phyloP scores from a whole-genome alignment of 2,329 filamentous ascomycete genomes.

The Fonsecaea monophora region DNA sequence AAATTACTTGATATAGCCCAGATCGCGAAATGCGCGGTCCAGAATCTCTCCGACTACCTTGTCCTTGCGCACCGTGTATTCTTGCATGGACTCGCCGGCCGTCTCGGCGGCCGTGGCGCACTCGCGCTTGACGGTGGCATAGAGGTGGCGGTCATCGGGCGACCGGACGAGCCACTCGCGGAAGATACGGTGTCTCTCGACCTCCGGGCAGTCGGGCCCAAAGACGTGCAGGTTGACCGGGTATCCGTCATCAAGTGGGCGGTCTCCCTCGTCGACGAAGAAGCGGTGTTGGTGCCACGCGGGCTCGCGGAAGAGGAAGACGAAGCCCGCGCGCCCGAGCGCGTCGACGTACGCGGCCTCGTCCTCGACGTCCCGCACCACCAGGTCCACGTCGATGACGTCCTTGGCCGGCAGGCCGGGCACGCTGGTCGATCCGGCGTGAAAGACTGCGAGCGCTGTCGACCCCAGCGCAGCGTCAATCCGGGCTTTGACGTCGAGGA shows the following conservation, averaged over 20 bases:
- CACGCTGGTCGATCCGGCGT: slow-evolving; percentile 11
- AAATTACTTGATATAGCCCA: slow-evolving; percentile 11
- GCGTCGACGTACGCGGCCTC: slow-evolving; percentile 5
- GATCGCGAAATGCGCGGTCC: slow-evolving; percentile 12
- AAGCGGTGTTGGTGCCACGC: slow-evolving; percentile 11
- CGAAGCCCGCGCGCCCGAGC: slow-evolving; percentile 6
- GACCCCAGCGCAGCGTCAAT: slow-evolving; percentile 10
- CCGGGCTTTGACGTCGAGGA: slow-evolving; percentile 11
- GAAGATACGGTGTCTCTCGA: slow-evolving; percentile 13
- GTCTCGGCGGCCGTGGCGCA: background rate
- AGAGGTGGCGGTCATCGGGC: slow-evolving; percentile 1
- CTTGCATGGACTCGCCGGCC: slow-evolving; percentile 12
- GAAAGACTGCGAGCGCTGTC: slow-evolving; percentile 1
- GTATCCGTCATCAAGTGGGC: background rate
- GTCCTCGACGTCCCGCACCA: slow-evolving; percentile 11
- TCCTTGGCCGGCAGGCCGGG: slow-evolving; percentile 14
- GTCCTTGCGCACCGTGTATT: slow-evolving; percentile 11
- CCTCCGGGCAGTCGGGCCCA: slow-evolving; percentile 11
- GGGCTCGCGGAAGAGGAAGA: slow-evolving; percentile 14
- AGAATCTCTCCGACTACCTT: slow-evolving; percentile 10
- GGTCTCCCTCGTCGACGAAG: slow-evolving; percentile 10
- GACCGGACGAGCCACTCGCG: slow-evolving; percentile 9
- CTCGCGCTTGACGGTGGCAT: slow-evolving; percentile 10
- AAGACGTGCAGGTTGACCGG: slow-evolving; percentile 14
- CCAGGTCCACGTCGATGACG: slow-evolving; percentile 12